phyloP scores from a whole-genome alignment of 1,284 basidiomycete genomes.

The Cutaneotrichosporon sp. region DNA sequence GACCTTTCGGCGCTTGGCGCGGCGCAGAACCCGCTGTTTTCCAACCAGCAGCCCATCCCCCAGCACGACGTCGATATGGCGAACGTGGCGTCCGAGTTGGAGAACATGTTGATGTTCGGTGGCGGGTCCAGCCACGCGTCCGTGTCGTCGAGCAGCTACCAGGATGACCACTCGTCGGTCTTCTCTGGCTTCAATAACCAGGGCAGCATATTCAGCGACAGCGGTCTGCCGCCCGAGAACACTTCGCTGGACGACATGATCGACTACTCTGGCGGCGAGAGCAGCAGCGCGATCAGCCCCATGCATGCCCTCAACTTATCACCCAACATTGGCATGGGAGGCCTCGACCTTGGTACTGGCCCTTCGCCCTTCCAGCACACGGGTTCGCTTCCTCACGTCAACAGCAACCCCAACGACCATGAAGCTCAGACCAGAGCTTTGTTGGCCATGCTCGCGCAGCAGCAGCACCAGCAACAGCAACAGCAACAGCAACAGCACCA shows the following conservation, averaged over 20 bases:
- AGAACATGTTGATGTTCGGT: conserved; percentile 33
- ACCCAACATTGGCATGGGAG: conserved; percentile 20
- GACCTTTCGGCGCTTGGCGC: conserved; percentile 20
- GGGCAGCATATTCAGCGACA: conserved; percentile 39
- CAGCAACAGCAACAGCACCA: no score
- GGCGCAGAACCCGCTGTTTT: conserved; percentile 22
- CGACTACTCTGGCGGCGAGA: conserved; percentile 45
- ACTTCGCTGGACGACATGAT: conserved; percentile 41
- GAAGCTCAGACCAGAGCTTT: conserved; percentile 28
- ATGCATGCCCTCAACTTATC: conserved; percentile 27
- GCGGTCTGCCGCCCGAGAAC: conserved; percentile 38
- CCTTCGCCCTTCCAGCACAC: conserved; percentile 5
- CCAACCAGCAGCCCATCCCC: conserved; percentile 13
- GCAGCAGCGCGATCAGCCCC: conserved; percentile 25
- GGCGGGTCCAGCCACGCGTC: conserved; percentile 37
- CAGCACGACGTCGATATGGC: conserved; percentile 34
- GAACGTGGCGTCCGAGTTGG: conserved; percentile 33
- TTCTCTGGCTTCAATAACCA: conserved; percentile 34
- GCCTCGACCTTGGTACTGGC: conserved; percentile 21
- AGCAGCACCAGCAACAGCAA: no score
- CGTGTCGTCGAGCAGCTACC: conserved; percentile 34
- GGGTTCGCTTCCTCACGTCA: neutral
- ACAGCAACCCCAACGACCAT: conserved; percentile 18
- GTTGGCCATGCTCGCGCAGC: conserved; percentile 20
- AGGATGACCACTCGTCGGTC: conserved; percentile 36